phyloP scores from a whole-genome alignment of 2,329 filamentous ascomycete genomes.

The Magnaporthiopsis incrustans region DNA sequence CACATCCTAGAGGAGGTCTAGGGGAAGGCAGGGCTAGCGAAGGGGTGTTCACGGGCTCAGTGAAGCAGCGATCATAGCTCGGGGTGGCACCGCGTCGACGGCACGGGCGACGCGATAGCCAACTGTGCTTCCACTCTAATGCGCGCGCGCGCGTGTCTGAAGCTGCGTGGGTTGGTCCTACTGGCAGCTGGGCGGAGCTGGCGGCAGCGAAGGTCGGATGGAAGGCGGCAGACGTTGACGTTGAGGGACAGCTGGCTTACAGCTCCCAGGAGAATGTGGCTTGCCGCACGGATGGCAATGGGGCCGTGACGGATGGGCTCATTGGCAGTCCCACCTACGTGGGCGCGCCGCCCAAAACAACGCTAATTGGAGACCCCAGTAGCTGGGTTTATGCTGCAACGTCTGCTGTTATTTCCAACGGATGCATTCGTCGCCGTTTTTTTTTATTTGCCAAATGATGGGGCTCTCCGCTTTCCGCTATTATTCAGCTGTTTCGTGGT shows the following conservation, averaged over 20 bases:
- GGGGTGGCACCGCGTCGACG: not conserved
- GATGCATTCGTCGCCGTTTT: too few species aligned
- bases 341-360: not conserved
- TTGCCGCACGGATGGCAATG: not conserved
- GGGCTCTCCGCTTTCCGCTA: too few species aligned
- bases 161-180: not conserved
- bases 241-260: not conserved
- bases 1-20: constrained; percentile 54
- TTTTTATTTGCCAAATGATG: too few species aligned
- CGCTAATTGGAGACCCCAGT: not conserved
- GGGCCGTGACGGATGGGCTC: not conserved
- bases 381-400: too few species aligned
- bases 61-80: constrained; percentile 5
- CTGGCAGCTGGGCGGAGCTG: too few species aligned
- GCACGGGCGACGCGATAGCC: not conserved
- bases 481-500: too few species aligned
- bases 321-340: not conserved
- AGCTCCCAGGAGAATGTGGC: not conserved
- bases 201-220: not conserved
- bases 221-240: not conserved
- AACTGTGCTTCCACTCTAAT: not conserved
- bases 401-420: too few species aligned
- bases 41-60: not conserved
- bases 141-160: not conserved
- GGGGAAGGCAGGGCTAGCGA: not conserved